Evolutionary conservation across 2,329 filamentous ascomycete species (phyloP).

Genomic region (Colletotrichum sp.): DNA sequence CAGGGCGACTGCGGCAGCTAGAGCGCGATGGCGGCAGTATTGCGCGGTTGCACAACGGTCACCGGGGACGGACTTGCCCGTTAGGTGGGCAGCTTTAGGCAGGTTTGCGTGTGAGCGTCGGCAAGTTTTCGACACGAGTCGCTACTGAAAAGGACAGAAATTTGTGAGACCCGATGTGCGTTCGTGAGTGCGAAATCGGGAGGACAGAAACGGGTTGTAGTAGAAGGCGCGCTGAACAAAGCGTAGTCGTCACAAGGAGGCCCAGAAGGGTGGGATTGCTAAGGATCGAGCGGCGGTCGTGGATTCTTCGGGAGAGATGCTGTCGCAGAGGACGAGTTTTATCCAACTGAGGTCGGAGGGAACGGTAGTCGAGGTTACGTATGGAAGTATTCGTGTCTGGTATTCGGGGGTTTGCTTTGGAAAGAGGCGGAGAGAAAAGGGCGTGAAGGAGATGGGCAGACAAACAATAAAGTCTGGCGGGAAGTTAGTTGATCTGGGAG

Average conservation of each 20-base stretch:
- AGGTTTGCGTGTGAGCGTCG: background rate
- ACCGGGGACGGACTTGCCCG: background rate
- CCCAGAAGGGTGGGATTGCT: background rate
- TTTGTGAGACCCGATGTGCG: background rate
- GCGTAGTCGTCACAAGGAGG: background rate
- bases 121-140: background rate
- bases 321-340: background rate
- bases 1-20: constrained; percentile 14
- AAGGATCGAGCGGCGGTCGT: background rate
- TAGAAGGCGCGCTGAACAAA: background rate
- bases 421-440: background rate
- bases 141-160: background rate
- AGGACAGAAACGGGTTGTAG: background rate
- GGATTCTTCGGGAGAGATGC: background rate
- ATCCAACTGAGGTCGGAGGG: background rate
- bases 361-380: background rate
- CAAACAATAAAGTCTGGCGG: background rate
- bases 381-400: background rate
- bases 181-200: background rate
- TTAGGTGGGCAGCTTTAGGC: background rate
- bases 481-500: background rate
- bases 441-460: background rate
- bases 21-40: background rate
- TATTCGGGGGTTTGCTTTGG: background rate
- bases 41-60: background rate